Base-by-base conservation (phyloP, 768 basidiomycete genomes). In the Rubroboletus pulcherrimus region DNA sequence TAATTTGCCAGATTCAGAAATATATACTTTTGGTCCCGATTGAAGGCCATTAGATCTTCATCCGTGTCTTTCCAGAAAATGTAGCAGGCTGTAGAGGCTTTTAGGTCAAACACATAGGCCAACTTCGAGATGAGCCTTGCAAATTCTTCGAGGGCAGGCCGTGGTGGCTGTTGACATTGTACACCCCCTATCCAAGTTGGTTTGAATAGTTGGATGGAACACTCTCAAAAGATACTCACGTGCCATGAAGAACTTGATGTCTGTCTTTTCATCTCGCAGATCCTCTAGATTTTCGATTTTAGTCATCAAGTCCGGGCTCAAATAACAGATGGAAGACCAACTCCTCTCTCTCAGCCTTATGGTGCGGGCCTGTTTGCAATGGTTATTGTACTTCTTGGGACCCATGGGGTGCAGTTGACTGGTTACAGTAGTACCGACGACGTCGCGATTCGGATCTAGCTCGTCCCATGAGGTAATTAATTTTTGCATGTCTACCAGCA, bases 41-140 rank as follows among this genome's bases (percentile, higher is more conserved):
- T 62, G 8, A 63, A 62, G 12, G 62, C 61, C 61, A 62, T 63
- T 0, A 62, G 35, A 31, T 63, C 53, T 2, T 63, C 47, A 3
- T 54, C 61, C 0, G 46, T 63, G 21, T 62, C 61, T 45, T 63
- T 54, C 61, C 61, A 62, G 49, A 62, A 55, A 29, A 62, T 60
- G 43, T 29, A 54, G 30, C 61, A 62, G 19, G 37, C 17, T 4
- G 24, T 19, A 1, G 57, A 39, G 8, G 37, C 30, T 3, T 26
- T 4, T 12, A n/a, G 26, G 14, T 9, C 30, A 12, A 59, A 62
- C 21, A 62, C 61, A 0, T 2, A 0, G 8, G 57, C 46, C 42
- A 62, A 24, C 7, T 12, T 12, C 3, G 35, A 38, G 42, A 62
- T 26, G 29, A 62, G 53, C 4, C 39, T 2, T 5, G 39, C 50